Conservation (phyloP, 208 protist species). For the Leishmania tropica region DNA sequence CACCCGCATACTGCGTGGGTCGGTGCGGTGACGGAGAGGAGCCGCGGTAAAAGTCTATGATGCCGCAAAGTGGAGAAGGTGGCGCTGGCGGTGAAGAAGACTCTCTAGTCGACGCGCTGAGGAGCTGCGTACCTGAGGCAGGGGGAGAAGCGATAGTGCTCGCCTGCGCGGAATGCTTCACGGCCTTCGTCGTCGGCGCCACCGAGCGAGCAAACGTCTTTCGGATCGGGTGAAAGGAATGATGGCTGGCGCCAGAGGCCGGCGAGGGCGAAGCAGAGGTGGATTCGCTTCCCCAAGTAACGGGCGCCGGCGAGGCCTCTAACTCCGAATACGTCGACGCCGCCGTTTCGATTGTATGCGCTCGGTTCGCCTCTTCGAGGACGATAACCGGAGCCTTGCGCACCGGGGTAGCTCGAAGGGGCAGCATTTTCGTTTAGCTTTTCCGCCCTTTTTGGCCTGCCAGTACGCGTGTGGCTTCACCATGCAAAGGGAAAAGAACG, state of each 20-base stretch:
- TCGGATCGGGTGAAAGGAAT: background rate
- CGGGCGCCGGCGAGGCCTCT: constrained; percentile 3
- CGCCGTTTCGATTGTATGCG: background rate
- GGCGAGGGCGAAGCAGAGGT: background rate
- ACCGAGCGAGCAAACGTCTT: constrained; percentile 16
- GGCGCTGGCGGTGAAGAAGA: background rate
- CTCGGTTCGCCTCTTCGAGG: background rate
- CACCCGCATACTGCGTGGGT: background rate
- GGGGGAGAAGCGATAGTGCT: background rate
- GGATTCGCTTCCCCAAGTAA: background rate
- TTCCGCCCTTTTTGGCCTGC: background rate
- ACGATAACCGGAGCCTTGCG: background rate
- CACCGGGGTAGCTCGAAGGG: background rate
- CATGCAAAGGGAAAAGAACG: background rate
- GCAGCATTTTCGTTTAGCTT: background rate
- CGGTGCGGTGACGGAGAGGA: constrained; percentile 10
- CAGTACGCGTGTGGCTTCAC: background rate
- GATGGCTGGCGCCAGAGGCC: background rate
- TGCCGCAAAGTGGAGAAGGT: constrained; percentile 9
- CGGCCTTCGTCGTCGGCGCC: background rate
- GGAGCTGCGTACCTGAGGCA: background rate
- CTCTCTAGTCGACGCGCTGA: background rate
- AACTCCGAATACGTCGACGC: constrained; percentile 7
- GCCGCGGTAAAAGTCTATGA: constrained; percentile 24
- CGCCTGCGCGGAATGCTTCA: background rate